These are phyloP conservation scores for Pyrus hybrid DNA, from an alignment of 331 rosid species.

Conservation along the genomic window DNA sequence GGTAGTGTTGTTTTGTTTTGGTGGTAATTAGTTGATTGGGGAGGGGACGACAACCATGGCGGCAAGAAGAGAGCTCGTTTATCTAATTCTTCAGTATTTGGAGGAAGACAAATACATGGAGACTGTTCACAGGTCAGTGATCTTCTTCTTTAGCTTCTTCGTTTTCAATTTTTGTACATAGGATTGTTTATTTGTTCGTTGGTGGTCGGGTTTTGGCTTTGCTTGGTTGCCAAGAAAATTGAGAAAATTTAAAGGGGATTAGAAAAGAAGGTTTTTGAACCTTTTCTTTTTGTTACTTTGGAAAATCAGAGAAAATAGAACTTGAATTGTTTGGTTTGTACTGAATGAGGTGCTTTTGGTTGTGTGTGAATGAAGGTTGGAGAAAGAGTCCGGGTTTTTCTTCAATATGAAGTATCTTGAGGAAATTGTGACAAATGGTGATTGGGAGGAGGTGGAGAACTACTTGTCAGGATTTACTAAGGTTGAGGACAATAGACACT, in stretches of 20 bases:
- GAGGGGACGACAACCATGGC: neutral
- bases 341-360: neutral
- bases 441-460: constrained; percentile 15
- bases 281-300: neutral
- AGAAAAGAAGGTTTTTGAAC: neutral
- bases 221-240: neutral
- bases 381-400: constrained; percentile 16
- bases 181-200: neutral
- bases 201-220: neutral
- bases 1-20: neutral
- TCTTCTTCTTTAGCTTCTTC: neutral
- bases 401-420: constrained; percentile 18
- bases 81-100: constrained; percentile 7
- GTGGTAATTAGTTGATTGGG: neutral
- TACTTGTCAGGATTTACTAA: constrained; percentile 8
- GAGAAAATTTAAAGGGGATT: neutral
- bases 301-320: neutral
- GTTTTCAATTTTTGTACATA: neutral
- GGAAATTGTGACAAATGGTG: constrained; percentile 15
- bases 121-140: constrained; percentile 5
- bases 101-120: constrained; percentile 7
- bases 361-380: constrained; percentile 9
- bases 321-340: neutral
- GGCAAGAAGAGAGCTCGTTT: neutral
- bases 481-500: constrained; percentile 11